A percentile compares a stretch with the other conserved stretches of the same genome.
These are phyloP conservation scores for Vitis labrusca DNA, from an alignment of 164 flowering plant genomes.

Conservation along the genomic window DNA sequence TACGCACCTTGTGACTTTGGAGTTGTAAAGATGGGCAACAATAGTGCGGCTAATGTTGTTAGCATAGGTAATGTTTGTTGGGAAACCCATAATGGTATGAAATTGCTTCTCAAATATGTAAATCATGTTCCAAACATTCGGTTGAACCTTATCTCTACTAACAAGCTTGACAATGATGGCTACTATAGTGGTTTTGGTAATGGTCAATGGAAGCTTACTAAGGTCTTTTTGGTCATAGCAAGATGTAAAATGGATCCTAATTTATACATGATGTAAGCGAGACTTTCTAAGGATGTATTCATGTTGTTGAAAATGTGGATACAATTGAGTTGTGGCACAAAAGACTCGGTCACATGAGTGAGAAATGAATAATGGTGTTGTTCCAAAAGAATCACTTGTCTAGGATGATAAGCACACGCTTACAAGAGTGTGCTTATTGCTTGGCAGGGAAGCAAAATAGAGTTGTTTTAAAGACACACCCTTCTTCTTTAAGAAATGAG, in stretches of 20 bases:
- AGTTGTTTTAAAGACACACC: too few species aligned
- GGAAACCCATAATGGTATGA: background rate
- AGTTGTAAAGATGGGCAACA: too few species aligned
- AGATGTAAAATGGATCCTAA: background rate
- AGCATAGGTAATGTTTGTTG: background rate
- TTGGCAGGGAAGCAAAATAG: too few species aligned
- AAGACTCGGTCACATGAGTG: slow-evolving; percentile 1
- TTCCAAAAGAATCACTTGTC: background rate
- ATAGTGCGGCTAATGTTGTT: background rate
- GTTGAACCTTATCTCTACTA: slow-evolving; percentile 7
- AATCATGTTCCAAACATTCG: background rate
- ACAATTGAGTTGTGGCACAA: slow-evolving; percentile 6
- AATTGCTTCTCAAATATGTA: background rate
- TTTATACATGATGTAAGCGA: background rate
- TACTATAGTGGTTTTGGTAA: slow-evolving; percentile 1
- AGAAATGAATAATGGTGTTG: background rate
- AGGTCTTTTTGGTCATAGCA: background rate
- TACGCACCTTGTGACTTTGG: too few species aligned
- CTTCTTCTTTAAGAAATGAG: too few species aligned
- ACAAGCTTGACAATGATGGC: slow-evolving; percentile 9
- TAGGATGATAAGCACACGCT: background rate
- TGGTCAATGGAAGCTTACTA: slow-evolving; percentile 12
- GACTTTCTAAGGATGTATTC: too few species aligned
- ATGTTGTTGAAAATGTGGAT: too few species aligned
- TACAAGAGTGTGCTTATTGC: too few species aligned